Base-by-base conservation (phyloP, 2,329 filamentous ascomycete species). In the Neonectria sp. region DNA sequence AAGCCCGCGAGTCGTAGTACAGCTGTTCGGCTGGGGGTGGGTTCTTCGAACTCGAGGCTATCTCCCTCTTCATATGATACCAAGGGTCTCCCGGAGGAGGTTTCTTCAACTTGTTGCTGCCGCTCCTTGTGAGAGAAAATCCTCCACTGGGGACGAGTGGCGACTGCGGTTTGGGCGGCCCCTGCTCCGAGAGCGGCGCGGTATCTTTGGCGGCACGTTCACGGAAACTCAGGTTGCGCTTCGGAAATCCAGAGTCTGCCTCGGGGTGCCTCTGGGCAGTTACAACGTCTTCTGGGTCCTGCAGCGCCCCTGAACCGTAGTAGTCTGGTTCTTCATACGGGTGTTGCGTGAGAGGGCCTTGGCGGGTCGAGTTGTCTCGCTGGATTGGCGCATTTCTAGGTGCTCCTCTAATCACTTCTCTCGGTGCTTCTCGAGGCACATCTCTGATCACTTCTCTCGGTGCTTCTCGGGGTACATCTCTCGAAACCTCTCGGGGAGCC, bases 71-170 rank as follows among this genome's bases (percentile, higher is more conserved):
- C 63, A 65, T 46, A 29, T 59, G 63, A 70, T 83, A 82, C 82
- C 83, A 85, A 2, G 82, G 78, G 55, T 90, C 87, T n/a, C 78
- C 81, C 2, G 88, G 87, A 1, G 86, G 88, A 2, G 88, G 84
- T 68, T 90, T 91, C 74, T 82, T 86, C 40, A 90, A 79, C 73
- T 88, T 90, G 70, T 89, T 89, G 72, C 88, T 90, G n/a, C 82
- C 85, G 62, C 79, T 86, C 56, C 86, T 83, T 9, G 80, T 76
- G 37, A 85, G 71, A 65, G 82, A 79, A 57, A 82, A 80, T 45
- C 80, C 78, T 31, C 79, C 78, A 6, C 73, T 73, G 3, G 78
- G 74, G 4, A 45, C 40, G 40, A 75, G 67, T 3, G 82, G 75
- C 53, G 67, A 74, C 25, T 68, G 72, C 35, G 70, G 68, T 43